Conservation (phyloP, 2,329 filamentous ascomycete genomes). For the Fusarium avenaceum region DNA sequence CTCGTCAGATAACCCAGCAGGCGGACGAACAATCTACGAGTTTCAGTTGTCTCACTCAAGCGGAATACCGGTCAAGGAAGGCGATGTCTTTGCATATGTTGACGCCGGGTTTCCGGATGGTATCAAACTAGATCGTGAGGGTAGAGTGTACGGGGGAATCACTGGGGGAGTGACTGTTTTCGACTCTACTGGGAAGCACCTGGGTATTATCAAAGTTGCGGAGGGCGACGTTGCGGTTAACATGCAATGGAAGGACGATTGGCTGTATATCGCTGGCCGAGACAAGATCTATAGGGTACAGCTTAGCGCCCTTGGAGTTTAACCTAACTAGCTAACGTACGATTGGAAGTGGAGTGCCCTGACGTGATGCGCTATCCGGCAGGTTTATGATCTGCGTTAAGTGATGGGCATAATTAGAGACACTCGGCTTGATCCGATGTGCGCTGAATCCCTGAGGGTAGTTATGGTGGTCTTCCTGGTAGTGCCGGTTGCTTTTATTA, state of each 20-base stretch:
- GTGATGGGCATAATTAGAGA: no score
- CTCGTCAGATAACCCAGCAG: not conserved
- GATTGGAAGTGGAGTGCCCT: no score
- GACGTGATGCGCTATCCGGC: no score
- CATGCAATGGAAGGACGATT: not conserved
- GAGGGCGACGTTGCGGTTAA: constrained; percentile 2
- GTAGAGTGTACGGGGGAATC: not conserved
- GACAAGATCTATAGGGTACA: no score
- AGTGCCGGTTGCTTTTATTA: no score
- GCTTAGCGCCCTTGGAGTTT: no score
- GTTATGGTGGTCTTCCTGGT: no score
- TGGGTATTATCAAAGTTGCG: not conserved
- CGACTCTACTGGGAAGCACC: not conserved
- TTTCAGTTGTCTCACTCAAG: not conserved
- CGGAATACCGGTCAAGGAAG: no score
- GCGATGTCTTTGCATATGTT: not conserved
- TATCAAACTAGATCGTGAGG: not conserved
- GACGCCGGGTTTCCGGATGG: not conserved
- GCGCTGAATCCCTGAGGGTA: no score
- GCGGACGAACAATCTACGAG: not conserved
- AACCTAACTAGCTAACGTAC: no score
- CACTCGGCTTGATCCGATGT: no score
- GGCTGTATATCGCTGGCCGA: not conserved
- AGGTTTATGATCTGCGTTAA: no score
- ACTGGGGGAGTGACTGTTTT: not conserved